Evolutionary conservation across 148 eudicot genomes (phyloP).

Genomic region (Heliosperma pusillum): DNA sequence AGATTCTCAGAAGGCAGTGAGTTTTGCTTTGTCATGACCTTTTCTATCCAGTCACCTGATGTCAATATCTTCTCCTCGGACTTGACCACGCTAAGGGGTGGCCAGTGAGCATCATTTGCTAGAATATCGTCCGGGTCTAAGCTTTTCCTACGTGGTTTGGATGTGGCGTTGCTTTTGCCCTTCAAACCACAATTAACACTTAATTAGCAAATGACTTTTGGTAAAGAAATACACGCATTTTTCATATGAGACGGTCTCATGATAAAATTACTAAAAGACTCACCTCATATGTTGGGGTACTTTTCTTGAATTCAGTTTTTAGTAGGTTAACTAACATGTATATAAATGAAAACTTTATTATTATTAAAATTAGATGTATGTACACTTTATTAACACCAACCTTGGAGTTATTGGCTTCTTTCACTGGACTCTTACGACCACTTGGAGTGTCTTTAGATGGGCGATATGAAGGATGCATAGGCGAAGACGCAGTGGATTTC

Average conservation of each 20-base stretch:
- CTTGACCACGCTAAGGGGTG: constrained; percentile 33
- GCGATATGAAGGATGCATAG: constrained; percentile 38
- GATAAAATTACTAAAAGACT: too few relatives aligned
- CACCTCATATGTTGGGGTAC: too few relatives aligned
- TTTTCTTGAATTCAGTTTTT: too few relatives aligned
- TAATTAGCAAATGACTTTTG: not conserved
- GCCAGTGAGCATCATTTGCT: constrained; percentile 38
- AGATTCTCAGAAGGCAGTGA: constrained; percentile 30
- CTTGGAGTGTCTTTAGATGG: constrained; percentile 24
- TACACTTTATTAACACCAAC: constrained; percentile 27
- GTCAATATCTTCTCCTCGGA: constrained; percentile 35
- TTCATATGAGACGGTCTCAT: too few relatives aligned
- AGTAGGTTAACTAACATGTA: too few relatives aligned
- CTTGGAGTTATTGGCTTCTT: constrained; percentile 42
- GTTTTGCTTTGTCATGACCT: constrained; percentile 34
- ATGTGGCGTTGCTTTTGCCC: constrained; percentile 28
- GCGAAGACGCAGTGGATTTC: constrained; percentile 55
- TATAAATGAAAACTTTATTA: too few relatives aligned
- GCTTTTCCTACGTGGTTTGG: constrained; percentile 50
- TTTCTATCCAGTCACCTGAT: constrained; percentile 48
- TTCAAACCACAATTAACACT: constrained; percentile 10
- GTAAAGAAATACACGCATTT: not conserved
- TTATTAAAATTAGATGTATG: too few relatives aligned
- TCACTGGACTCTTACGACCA: constrained; percentile 34
- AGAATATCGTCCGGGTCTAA: constrained; percentile 55